Base-by-base conservation (phyloP, 805 yeast species). In the Suhomyces xylopsoci region DNA sequence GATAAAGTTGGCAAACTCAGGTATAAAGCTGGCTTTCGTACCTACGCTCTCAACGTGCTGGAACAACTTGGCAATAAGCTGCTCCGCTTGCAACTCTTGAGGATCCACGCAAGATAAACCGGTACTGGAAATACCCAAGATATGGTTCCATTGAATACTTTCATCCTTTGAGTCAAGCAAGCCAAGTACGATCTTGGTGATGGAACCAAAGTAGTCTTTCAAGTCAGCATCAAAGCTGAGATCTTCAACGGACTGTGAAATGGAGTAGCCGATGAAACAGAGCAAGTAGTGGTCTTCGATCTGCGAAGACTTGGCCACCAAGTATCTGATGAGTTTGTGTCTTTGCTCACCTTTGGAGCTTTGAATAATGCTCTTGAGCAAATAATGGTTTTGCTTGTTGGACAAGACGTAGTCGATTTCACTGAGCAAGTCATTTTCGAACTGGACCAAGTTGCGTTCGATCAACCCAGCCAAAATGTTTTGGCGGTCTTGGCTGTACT, bases 1-100 rank as follows among this genome's bases (percentile, higher is more conserved):
- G 57, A 70, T 22, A 69, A 73, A 59, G 54, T 61, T 34, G 5
- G 61, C 68, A 55, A 69, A 70, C 40, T 61, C 67, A 1, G 63
- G 56, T 5, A 53, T 61, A 54, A 68, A 60, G 17, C 64, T 65
- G 60, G 45, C 58, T 58, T 66, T 80, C 65, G 47, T 64, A 49
- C 67, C 36, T 51, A 40, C n/a, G 38, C 45, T 42, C 62, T 64
- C 54, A 49, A 57, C 46, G 51, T 59, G 44, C 4, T 65, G 58
- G 4, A 54, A 51, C 8, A 61, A 49, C 20, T 28, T 17, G 19
- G 40, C 15, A 5, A 67, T 52, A 1, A 54, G 60, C 15, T 36
- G 41, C 4, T 12, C 14, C 10, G 55, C 49, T 15, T 50, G 44
- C 7, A 38, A 19, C 12, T 51, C 51, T 10, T 60, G 54, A 9